Percentiles rank a stretch among this genome's conserved stretches.
phyloP scores from a whole-genome alignment of 2,329 filamentous ascomycete species.

The Apiospora sp. region DNA sequence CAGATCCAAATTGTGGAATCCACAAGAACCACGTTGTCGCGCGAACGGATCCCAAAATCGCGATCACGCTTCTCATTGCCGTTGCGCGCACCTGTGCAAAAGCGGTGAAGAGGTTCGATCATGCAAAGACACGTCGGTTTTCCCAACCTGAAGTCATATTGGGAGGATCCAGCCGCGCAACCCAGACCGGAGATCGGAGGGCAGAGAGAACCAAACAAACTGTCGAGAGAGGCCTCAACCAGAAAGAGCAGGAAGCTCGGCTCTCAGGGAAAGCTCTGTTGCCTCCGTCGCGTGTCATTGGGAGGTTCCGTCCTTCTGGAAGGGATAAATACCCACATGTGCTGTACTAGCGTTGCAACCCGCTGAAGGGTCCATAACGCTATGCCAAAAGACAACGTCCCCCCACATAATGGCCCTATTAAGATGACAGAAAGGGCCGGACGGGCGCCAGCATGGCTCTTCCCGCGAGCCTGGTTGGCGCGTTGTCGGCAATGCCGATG shows the following conservation, averaged over 20 bases:
- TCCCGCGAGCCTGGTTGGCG: neutral
- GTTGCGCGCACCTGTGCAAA: neutral
- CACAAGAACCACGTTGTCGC: neutral
- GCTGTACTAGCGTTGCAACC: neutral
- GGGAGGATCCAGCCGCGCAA: neutral
- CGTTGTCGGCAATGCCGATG: neutral
- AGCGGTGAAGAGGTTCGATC: neutral
- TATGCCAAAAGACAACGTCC: neutral
- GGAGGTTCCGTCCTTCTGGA: constrained; percentile 1
- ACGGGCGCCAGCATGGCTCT: neutral
- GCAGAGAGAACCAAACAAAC: neutral
- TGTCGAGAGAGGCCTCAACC: neutral
- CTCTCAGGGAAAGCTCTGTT: neutral
- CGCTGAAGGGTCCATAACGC: neutral
- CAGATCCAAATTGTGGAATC: neutral
- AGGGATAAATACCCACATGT: neutral
- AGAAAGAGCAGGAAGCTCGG: neutral
- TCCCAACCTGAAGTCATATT: neutral
- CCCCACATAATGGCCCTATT: neutral
- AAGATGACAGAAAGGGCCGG: neutral
- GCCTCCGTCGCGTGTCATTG: neutral
- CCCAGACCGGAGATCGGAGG: neutral
- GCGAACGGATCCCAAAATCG: neutral
- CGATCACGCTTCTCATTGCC: neutral
- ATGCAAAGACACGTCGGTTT: neutral